Base-by-base conservation (phyloP, 148 eudicot species). In the Cornus controversa region DNA sequence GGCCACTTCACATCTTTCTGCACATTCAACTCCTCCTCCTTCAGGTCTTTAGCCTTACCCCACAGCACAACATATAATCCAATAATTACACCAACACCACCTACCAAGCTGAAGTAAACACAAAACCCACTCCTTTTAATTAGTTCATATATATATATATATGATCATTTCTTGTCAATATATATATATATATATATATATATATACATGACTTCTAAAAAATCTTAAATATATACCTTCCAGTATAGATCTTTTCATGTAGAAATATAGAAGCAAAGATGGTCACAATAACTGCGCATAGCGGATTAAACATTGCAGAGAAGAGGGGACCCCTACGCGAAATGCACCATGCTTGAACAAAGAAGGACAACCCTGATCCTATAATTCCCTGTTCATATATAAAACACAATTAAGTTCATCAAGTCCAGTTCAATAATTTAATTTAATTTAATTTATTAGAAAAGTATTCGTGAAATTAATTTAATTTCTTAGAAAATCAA, bases 281-380 rank as follows among this genome's bases (percentile, higher is more conserved):
- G 10, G 91, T 84, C 0, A 88, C 90, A 13, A 90, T 86, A 1
- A 92, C 89, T 2, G 92, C 89, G 81, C 80, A 80, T 2, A 94
- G 74, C 71, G 97, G 98, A 75, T 79, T 89, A 84, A 94, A 94
- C 98, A 94, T 80, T 1, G 98, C 97, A 2, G 93, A 83, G 72
- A 85, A 92, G 0, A 94, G 85, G 22, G 98, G 94, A 4, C 98
- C 98, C 77, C 85, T 87, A 4, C 47, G 82, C 3, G 91, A 79
- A 37, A 94, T 82, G 78, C 92, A 87, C 98, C 98, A 94, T 0
- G 98, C 85, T 86, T 92, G 97, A 53, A 80, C 89, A 66, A 90
- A 86, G 81, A 90, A 85, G 27, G 89, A 82, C 11, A 89, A 62
- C 36, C 83, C 98, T 0, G 94, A 89, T 27, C 86, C 90, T 54